Evolutionary conservation across 768 basidiomycete genomes (phyloP), one percentile per base, ranked within the genome.

Genomic region (Russula sp.): DNA sequence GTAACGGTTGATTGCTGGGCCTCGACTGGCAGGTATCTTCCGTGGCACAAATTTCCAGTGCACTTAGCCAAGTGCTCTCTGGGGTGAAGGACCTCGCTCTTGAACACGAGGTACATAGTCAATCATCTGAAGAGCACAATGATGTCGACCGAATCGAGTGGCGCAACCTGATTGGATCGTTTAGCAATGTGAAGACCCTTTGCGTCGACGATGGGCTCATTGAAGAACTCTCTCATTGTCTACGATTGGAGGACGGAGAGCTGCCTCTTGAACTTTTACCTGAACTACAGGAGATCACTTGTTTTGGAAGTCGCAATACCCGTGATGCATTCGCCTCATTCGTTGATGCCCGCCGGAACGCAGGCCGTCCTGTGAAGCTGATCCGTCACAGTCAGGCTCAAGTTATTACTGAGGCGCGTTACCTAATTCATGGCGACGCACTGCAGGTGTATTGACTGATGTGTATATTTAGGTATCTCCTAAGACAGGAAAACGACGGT

Each of bases 271-370:
- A 34, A 18, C 6, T 56, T 14, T 24, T 62, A 20, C 61, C 44
- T 1, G n/a, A 36, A 22, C 32, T 62, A 20, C 9, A 49, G 8
- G 32, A 38, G 54, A 42, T 62, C 9, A 44, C 28, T 36, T 54
- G 20, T 24, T 30, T 14, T 22, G 1, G 11, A n/a, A 54, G 53
- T 6, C 4, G 20, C 10, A n/a, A 22, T 24, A 5, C 7, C 1
- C 3, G 16, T n/a, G 9, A 36, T 3, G 28, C 22, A 16, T 54
- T 54, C 13, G 3, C 53, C 3, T 13, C 34, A 13, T 34, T 54
- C 8, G 14, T 38, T 5, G 66, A 72, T 59, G 74, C 68, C 5
- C 65, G 63, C n/a, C n/a, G 68, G 57, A n/a, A 34, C 10, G 34
- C 53, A 36, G 53, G n/a, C 18, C n/a, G 7, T 0, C 34, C 53